Percentiles rank a stretch among this genome's conserved stretches.
These are phyloP conservation scores for Globisporangium splendens DNA, from an alignment of 352 stramenopile genomes.

Conservation along the genomic window DNA sequence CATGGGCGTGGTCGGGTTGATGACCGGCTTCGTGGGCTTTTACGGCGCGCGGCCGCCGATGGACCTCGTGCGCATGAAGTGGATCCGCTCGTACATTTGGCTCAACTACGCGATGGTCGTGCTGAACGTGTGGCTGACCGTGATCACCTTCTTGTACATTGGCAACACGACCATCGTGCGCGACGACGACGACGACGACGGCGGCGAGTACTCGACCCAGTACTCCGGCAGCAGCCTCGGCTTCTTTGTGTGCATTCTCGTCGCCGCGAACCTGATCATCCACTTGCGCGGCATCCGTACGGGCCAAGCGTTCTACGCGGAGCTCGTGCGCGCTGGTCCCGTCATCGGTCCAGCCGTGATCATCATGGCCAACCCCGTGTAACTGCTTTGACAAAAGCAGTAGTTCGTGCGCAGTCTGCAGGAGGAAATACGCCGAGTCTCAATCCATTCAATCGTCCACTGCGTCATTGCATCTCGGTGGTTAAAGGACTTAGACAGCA, in stretches of 20 bases:
- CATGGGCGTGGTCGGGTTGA: conserved; percentile 46
- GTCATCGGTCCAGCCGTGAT: conserved; percentile 6
- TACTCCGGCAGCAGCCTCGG: conserved; percentile 33
- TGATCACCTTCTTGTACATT: conserved; percentile 36
- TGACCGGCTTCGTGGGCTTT: conserved; percentile 67
- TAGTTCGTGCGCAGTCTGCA: no score
- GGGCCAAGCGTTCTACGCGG: conserved; percentile 26
- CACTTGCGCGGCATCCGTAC: conserved; percentile 51
- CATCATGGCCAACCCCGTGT: conserved; percentile 15
- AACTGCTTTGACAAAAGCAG: not conserved
- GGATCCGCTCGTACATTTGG: conserved; percentile 64
- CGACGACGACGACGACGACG: conserved; percentile 10
- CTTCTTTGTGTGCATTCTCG: conserved; percentile 47
- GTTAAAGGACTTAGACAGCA: no score
- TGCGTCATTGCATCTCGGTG: no score
- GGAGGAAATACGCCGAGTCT: no score
- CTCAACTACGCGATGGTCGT: conserved; percentile 69
- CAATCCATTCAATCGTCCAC: no score
- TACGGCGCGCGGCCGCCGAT: conserved; percentile 57
- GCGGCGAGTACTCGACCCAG: conserved; percentile 19
- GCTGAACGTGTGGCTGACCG: conserved; percentile 63
- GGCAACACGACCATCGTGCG: conserved; percentile 13
- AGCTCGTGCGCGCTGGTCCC: conserved; percentile 23
- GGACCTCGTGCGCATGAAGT: conserved; percentile 57
- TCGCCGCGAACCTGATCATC: conserved; percentile 52